Evolutionary conservation across 1,139 yeast genomes (phyloP), one percentile per base, ranked within the genome.

Genomic region (Saccharomycopsis hybrid): DNA sequence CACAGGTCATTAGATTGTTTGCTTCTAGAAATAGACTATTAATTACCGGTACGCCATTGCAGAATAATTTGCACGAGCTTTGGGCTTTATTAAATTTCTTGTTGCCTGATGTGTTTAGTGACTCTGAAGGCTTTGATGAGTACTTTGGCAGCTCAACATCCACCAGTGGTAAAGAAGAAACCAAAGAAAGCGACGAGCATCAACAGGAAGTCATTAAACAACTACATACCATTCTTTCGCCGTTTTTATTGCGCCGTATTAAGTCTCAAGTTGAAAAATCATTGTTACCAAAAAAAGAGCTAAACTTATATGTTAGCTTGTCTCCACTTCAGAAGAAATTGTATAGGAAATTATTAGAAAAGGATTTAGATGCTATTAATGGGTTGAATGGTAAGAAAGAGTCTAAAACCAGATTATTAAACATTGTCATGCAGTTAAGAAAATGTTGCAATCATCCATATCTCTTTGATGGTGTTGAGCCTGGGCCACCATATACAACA

Each of bases 381-480:
- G 92, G 92, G 25, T 85, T 85, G 8, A 80, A 77, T 56, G 86
- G 87, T 33, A 83, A 83, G 59, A 75, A 80, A 55, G 94, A 85
- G 63, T 77, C 84, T 27, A 85, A 84, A 60, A 84, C 92, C 1
- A 70, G 92, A 59, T 70, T 85, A 53, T 69, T 85, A 50, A 85
- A 85, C 61, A 84, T 85, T 58, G 92, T 84, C 30, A 85, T 85
- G 94, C 94, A 85, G 65, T 71, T 85, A 60, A 73, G 94, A 62
- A 85, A 85, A 63, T 85, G 92, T 63, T 85, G 92, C 66, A 85
- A 85, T 60, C 94, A 85, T 66, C 92, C 94, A 3, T 85, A 85
- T 61, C 66, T 85, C 45, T 85, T 85, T 60, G 94, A 85, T 63
- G 92, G 94, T 30, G 92, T 92, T 1, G 94, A 85, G 62, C 94